phyloP scores from a whole-genome alignment of 192 early-diverging fungal species.

The Entomortierella lignicola region DNA sequence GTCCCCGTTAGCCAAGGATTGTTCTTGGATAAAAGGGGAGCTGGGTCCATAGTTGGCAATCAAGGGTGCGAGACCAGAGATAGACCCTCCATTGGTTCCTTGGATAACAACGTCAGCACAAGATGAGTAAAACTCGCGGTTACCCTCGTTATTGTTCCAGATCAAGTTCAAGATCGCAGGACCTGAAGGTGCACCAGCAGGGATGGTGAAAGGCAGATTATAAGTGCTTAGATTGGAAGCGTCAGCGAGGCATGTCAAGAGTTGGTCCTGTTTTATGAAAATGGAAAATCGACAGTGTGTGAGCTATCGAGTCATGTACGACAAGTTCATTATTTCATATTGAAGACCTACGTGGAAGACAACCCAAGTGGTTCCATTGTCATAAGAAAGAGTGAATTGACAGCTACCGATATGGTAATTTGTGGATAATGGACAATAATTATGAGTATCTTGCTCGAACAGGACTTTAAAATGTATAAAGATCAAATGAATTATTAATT shows the following conservation, averaged over 20 bases:
- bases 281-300: background rate
- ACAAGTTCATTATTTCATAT: background rate
- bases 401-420: constrained; percentile 5
- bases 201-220: constrained; percentile 37
- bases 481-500: too few species aligned
- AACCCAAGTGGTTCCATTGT: constrained; percentile 43
- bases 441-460: too few species aligned
- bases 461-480: too few species aligned
- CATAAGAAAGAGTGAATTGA: constrained; percentile 45
- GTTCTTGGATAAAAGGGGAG: constrained; percentile 32
- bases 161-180: constrained; percentile 38
- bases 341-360: constrained; percentile 26
- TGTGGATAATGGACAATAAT: too few species aligned
- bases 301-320: too few species aligned
- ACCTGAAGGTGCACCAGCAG: constrained; percentile 34
- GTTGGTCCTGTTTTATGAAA: constrained; percentile 14
- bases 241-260: constrained; percentile 23
- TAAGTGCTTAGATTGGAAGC: constrained; percentile 23
- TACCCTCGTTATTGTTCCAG: constrained; percentile 57
- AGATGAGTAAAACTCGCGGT: constrained; percentile 51
- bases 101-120: constrained; percentile 36
- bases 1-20: constrained; percentile 18
- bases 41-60: constrained; percentile 52
- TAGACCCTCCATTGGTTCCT: constrained; percentile 44
- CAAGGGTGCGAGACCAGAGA: constrained; percentile 41